Conservation (phyloP, 2,329 filamentous ascomycete species). For the Botrytis tulipae region DNA sequence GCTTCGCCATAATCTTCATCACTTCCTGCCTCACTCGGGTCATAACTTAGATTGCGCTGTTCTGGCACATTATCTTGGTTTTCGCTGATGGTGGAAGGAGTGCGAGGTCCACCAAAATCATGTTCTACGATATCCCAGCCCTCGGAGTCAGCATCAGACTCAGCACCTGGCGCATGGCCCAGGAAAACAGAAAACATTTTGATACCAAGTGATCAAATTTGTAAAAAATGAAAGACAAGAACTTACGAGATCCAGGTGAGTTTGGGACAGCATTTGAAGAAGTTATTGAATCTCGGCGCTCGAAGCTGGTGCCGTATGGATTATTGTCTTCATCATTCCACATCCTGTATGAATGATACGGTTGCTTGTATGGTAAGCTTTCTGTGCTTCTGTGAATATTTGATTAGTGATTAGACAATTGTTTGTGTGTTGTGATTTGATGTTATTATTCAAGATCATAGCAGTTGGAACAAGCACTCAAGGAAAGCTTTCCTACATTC, state of each 20-base stretch:
- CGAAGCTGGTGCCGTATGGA: slow-evolving; percentile 88
- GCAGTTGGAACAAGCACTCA: background rate
- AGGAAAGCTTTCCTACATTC: background rate
- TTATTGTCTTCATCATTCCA: slow-evolving; percentile 99
- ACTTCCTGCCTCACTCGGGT: slow-evolving; percentile 46
- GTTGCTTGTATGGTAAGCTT: slow-evolving; percentile 34
- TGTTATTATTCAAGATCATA: background rate
- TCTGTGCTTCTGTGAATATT: background rate
- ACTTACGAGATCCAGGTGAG: slow-evolving; percentile 58
- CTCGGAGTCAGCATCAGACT: slow-evolving; percentile 44
- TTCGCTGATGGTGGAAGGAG: slow-evolving; percentile 63
- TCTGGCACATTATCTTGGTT: slow-evolving; percentile 45
- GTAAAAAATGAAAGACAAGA: slow-evolving; percentile 12
- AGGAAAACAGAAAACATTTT: slow-evolving; percentile 42
- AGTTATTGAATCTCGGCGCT: slow-evolving; percentile 76
- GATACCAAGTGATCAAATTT: slow-evolving; percentile 18
- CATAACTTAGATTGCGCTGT: slow-evolving; percentile 31
- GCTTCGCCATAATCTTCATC: slow-evolving; percentile 49
- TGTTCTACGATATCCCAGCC: slow-evolving; percentile 48
- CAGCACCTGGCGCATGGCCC: slow-evolving; percentile 35
- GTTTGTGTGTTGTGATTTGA: background rate
- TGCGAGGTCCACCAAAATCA: slow-evolving; percentile 48
- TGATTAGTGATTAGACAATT: background rate
- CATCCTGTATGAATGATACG: slow-evolving; percentile 70
- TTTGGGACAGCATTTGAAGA: slow-evolving; percentile 65